phyloP scores from a whole-genome alignment of 2,329 filamentous ascomycete genomes.

The Exserohilum rostratum region DNA sequence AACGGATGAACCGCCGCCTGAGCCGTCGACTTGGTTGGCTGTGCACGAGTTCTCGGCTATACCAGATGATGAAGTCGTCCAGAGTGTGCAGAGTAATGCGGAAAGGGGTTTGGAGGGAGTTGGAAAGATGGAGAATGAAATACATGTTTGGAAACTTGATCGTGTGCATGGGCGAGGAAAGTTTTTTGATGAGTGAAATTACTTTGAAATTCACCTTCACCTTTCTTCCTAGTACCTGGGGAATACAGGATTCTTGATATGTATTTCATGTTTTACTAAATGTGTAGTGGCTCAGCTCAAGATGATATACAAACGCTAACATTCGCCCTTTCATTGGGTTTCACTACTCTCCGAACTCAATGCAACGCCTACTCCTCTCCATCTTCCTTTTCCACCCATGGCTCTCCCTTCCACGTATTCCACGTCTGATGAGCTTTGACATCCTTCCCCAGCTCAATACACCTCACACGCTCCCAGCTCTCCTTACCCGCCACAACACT shows the following conservation, averaged over 20 bases:
- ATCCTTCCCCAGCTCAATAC: constrained; percentile 28
- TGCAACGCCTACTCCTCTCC: constrained; percentile 1
- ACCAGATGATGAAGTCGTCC: constrained; percentile 21
- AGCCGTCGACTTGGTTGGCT: constrained; percentile 35
- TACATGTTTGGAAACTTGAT: constrained; percentile 6
- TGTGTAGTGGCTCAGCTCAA: no score
- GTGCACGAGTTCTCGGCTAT: constrained; percentile 33
- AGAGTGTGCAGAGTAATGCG: background rate
- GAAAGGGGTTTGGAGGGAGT: background rate
- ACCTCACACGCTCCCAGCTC: constrained; percentile 34
- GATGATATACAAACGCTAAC: background rate
- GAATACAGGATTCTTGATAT: background rate
- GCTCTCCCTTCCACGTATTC: constrained; percentile 33
- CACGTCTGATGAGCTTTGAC: constrained; percentile 35
- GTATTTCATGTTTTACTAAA: no score
- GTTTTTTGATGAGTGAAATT: constrained; percentile 7
- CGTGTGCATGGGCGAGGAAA: constrained; percentile 2
- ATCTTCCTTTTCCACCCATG: constrained; percentile 20
- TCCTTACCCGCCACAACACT: constrained; percentile 32
- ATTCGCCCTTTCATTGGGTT: background rate
- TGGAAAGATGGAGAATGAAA: constrained; percentile 1
- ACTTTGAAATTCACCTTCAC: no score
- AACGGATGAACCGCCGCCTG: constrained; percentile 28
- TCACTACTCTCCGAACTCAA: background rate
- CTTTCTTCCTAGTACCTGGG: background rate